Base-by-base conservation (phyloP, 108 stramenopile species). In the Conticribra guillardii region DNA sequence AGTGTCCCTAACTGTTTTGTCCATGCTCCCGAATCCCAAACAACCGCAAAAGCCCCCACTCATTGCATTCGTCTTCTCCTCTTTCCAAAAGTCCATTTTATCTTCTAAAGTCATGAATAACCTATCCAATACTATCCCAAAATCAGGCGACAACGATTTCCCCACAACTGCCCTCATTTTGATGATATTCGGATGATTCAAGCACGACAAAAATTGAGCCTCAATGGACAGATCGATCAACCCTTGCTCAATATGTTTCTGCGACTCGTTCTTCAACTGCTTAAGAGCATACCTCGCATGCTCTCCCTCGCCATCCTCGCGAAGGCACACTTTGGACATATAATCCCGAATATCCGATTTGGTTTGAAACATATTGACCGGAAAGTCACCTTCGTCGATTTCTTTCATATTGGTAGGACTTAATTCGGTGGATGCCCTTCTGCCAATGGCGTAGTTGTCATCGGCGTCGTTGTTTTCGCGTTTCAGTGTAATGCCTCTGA, bases 121-220 rank as follows among this genome's bases (percentile, higher is more conserved):
- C 29, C 84, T 68, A 78, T 91, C 90, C 64, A 91, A 65, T 4
- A 91, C 29, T 9, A 91, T 26, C 18, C 76, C 81, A 60, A 85
- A 88, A 45, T 83, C 68, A 1, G 74, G 74, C 3, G 64, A 18
- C 22, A 87, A 81, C 0, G 84, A 79, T 21, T 48, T 66, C 19
- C 85, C 85, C 0, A 82, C 73, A 24, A 74, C 76, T 8, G 83
- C 91, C 34, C 87, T 69, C 56, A 92, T 67, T 17, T 76, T 84
- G 18, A 88, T 74, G 19, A 91, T 77, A 60, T 91, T 87, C 4
- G 88, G 87, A 67, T 92, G 91, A 17, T 78, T 71, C 50, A 92
- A 47, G 33, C 70, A 60, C 8, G 81, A 53, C 15, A 92, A 64
- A 29, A 92, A 85, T 61, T 86, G 81, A n/a, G 88, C 88, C 80